Evolutionary conservation across 805 yeast genomes (phyloP).

Genomic region (Yamadazyma sp.): DNA sequence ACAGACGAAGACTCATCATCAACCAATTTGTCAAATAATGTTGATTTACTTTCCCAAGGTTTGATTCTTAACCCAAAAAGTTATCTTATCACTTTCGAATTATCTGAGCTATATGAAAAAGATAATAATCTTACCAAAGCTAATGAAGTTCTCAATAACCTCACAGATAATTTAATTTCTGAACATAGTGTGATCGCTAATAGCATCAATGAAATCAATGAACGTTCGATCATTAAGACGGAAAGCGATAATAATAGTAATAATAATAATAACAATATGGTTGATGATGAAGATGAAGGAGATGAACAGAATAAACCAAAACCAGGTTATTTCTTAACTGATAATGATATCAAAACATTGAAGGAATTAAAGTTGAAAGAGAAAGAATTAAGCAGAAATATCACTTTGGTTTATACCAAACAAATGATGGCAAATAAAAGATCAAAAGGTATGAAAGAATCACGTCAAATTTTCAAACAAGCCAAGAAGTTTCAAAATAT

Average conservation of each 20-base stretch:
- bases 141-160: conserved; percentile 44
- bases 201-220: conserved; percentile 20
- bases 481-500: conserved; percentile 54
- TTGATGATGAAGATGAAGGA: conserved; percentile 18
- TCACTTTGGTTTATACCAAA: conserved; percentile 66
- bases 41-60: conserved; percentile 53
- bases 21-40: conserved; percentile 7
- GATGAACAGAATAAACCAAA: conserved; percentile 13
- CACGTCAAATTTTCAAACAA: conserved; percentile 66
- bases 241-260: conserved; percentile 11
- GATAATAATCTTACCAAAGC: conserved; percentile 51
- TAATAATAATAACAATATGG: conserved; percentile 5
- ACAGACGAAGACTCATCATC: neutral
- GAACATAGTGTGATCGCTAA: conserved; percentile 29
- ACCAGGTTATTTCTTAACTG: conserved; percentile 12
- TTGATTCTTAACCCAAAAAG: conserved; percentile 67
- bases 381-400: conserved; percentile 27
- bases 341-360: conserved; percentile 21
- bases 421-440: conserved; percentile 74
- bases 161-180: conserved; percentile 46
- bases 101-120: conserved; percentile 69
- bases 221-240: conserved; percentile 7
- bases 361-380: conserved; percentile 19
- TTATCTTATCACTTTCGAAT: conserved; percentile 58
- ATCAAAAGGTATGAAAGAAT: conserved; percentile 62